phyloP scores from a whole-genome alignment of 495 filamentous ascomycete species.

The Aspergillus incahuasiensis region DNA sequence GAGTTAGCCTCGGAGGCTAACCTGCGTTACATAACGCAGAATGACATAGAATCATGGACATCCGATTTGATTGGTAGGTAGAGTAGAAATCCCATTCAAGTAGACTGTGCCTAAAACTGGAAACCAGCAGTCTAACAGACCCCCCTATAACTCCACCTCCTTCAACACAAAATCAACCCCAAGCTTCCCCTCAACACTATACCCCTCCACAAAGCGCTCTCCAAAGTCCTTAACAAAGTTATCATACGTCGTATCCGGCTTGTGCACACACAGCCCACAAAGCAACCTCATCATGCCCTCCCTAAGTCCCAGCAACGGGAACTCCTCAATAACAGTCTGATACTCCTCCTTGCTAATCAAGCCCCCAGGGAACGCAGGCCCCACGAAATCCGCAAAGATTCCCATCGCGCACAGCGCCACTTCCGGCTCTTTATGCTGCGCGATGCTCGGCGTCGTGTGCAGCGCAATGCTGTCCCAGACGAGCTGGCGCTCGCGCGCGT shows the following conservation, averaged over 20 bases:
- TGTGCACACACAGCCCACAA: conserved; percentile 4
- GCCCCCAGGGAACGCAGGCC: not conserved
- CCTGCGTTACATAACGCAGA: no score
- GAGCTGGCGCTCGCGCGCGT: not conserved
- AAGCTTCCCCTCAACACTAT: not conserved
- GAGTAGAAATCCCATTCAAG: no score
- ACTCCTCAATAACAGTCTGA: not conserved
- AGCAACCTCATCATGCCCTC: not conserved
- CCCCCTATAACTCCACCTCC: no score
- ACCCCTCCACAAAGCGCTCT: not conserved
- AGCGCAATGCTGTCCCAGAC: conserved; percentile 5
- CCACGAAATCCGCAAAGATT: conserved; percentile 2
- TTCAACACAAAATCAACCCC: no score
- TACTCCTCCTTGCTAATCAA: conserved; percentile 1
- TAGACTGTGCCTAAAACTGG: no score
- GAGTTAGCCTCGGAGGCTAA: no score
- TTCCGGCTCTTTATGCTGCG: not conserved
- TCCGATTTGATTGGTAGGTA: no score
- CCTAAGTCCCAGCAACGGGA: not conserved
- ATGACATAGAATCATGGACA: no score
- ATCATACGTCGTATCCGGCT: conserved; percentile 9
- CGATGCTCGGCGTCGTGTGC: not conserved
- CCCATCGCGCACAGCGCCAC: not conserved
- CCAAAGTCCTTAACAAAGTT: conserved; percentile 1
- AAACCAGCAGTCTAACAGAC: no score